Evolutionary conservation across 768 basidiomycete genomes (phyloP), one percentile per base, ranked within the genome.

Genomic region (Termitomyces sp.): DNA sequence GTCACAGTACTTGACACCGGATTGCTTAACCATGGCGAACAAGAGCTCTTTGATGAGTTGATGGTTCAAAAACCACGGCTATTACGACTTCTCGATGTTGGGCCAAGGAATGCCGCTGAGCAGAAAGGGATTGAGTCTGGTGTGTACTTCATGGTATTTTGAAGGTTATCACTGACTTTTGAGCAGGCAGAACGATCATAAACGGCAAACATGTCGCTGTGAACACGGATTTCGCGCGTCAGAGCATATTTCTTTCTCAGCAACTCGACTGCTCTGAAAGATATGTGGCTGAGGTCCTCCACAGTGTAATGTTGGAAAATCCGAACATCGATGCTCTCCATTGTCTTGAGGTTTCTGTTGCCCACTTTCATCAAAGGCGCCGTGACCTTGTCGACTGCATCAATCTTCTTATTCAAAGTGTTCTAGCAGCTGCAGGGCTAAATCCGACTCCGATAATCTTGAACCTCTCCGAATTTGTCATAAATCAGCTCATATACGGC

Each of bases 181-280:
- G 12, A 57, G 0, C 69, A 94, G 92, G 91, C 63, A 89, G 84
- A 74, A 83, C 83, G 20, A 71, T 77, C 0, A 76, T 92, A 25
- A 78, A 88, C 60, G 86, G 89, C 36, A 84, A 82, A 67, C 77
- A 85, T n/a, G 79, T 88, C 40, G 85, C 86, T 0, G 82, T 95
- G 65, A 93, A 92, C 71, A 72, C 84, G 14, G 89, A 94, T 69
- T 94, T 94, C 72, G 86, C 86, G 14, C 85, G 83, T 54, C 92
- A 92, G 71, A 84, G 81, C 59, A 72, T 91, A 59, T 91, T 92
- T 73, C 83, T 96, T 59, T 85, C 94, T 0, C 86, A 90, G 69
- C 85, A 92, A 58, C 86, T 97, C 57, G 81, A 85, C 67, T 86
- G 86, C 65, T 96, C 94, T 12, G 94, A 96, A 75, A 85, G 87